These are phyloP conservation scores for Neonectria faginata DNA, from an alignment of 2,329 filamentous ascomycete species.

Conservation along the genomic window DNA sequence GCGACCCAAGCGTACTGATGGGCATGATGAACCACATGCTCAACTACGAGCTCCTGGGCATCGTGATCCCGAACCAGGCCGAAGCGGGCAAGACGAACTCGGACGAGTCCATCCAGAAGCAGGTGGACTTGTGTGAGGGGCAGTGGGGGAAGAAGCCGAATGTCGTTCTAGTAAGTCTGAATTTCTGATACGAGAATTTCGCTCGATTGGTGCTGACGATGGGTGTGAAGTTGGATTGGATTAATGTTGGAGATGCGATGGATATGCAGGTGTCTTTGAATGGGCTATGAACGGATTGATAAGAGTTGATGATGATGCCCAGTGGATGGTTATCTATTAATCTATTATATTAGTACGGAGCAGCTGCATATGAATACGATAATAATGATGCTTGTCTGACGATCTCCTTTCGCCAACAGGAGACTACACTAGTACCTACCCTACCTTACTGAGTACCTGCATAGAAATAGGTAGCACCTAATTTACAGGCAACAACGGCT, in stretches of 20 bases:
- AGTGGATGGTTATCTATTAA: not conserved
- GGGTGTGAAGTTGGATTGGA: conserved; percentile 55
- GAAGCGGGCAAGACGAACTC: conserved; percentile 52
- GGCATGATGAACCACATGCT: conserved; percentile 47
- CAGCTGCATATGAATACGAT: not conserved
- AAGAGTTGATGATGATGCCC: not conserved
- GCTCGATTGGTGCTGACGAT: conserved; percentile 14
- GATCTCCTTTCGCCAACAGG: not conserved
- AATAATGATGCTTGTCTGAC: not conserved
- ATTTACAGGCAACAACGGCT: too few relatives aligned
- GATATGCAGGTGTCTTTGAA: conserved; percentile 54
- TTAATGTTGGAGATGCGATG: conserved; percentile 55
- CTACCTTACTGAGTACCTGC: too few relatives aligned
- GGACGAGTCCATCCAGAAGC: conserved; percentile 42
- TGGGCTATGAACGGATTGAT: conserved; percentile 42
- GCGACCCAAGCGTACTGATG: conserved; percentile 42
- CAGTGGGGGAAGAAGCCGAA: conserved; percentile 42
- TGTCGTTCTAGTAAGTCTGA: conserved; percentile 45
- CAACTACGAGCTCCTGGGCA: conserved; percentile 45
- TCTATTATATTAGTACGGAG: not conserved
- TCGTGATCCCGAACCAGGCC: conserved; percentile 49
- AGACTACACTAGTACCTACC: too few relatives aligned
- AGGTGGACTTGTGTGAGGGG: conserved; percentile 42
- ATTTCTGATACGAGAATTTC: not conserved
- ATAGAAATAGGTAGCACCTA: too few relatives aligned